phyloP scores from a whole-genome alignment of 345 rosid species.

The Salix dunnii region DNA sequence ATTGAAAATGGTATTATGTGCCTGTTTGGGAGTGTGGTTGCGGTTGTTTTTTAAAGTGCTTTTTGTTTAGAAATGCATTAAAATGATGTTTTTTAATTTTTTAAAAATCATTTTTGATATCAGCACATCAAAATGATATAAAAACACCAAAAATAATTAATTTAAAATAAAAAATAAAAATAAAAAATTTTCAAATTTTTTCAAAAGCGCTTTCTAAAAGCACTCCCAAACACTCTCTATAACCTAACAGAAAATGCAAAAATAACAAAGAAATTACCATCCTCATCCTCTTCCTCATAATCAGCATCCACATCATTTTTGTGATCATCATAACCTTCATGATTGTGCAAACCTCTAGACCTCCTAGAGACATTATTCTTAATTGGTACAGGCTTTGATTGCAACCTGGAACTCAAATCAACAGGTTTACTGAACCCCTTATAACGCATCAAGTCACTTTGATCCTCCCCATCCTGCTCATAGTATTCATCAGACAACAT shows the following conservation, averaged over 20 bases:
- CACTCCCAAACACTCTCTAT: too few species aligned
- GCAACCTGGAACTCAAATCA: constrained; percentile 51
- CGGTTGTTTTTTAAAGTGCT: too few species aligned
- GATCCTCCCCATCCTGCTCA: constrained; percentile 98
- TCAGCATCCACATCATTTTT: constrained; percentile 53
- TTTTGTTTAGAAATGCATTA: too few species aligned
- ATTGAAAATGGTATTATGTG: background rate
- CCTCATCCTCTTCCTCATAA: constrained; percentile 82
- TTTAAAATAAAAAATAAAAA: too few species aligned
- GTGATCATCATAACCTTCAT: constrained; percentile 33
- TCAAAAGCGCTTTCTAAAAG: too few species aligned
- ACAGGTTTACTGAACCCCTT: constrained; percentile 50
- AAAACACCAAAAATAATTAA: too few species aligned
- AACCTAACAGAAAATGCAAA: constrained; percentile 12
- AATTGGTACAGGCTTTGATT: constrained; percentile 39
- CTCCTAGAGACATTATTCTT: constrained; percentile 47
- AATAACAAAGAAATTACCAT: constrained; percentile 53
- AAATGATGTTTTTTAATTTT: too few species aligned
- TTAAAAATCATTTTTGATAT: too few species aligned
- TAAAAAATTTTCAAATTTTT: too few species aligned
- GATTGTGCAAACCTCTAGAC: constrained; percentile 44
- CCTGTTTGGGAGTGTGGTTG: too few species aligned
- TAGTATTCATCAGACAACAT: constrained; percentile 99
- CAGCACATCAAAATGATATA: too few species aligned
- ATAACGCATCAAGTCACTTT: constrained; percentile 64